phyloP scores from a whole-genome alignment of 2,329 filamentous ascomycete genomes.

The Exophiala sideris region DNA sequence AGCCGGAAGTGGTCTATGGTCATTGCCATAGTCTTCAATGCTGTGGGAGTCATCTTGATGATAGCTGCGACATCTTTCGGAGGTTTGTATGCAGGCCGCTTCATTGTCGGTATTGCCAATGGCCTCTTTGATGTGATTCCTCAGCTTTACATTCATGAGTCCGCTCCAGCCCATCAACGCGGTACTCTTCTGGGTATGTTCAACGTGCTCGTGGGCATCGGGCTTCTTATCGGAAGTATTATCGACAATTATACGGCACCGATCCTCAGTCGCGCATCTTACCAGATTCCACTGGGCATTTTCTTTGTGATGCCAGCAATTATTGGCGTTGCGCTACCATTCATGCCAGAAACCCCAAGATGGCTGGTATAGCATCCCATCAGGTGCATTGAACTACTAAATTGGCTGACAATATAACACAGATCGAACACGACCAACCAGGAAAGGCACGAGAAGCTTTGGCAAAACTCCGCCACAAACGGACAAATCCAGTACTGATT shows the following conservation, averaged over 20 bases:
- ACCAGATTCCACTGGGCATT: conserved; percentile 31
- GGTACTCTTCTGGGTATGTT: conserved; percentile 48
- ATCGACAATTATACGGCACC: conserved; percentile 17
- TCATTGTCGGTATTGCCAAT: conserved; percentile 55
- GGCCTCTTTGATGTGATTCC: conserved; percentile 57
- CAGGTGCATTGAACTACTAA: too few relatives aligned
- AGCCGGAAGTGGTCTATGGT: conserved; percentile 46
- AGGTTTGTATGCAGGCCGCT: conserved; percentile 52
- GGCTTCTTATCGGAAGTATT: conserved; percentile 31
- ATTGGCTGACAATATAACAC: too few relatives aligned
- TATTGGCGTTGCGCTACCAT: conserved; percentile 40
- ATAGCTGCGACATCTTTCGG: conserved; percentile 53
- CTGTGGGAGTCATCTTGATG: conserved; percentile 55
- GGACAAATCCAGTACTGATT: conserved; percentile 10
- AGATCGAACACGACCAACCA: conserved; percentile 35
- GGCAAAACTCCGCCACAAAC: conserved; percentile 1
- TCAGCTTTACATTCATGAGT: conserved; percentile 51
- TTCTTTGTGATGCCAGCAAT: conserved; percentile 43
- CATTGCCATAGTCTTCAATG: conserved; percentile 48
- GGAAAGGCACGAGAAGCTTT: conserved; percentile 39
- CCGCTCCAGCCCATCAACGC: conserved; percentile 48
- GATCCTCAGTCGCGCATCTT: conserved; percentile 17
- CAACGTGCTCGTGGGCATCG: conserved; percentile 46
- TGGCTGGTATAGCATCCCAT: conserved; percentile 34
- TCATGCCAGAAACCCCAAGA: conserved; percentile 45